Evolutionary conservation across 352 stramenopile species (phyloP).

Genomic region (Thalassiosira gravida): DNA sequence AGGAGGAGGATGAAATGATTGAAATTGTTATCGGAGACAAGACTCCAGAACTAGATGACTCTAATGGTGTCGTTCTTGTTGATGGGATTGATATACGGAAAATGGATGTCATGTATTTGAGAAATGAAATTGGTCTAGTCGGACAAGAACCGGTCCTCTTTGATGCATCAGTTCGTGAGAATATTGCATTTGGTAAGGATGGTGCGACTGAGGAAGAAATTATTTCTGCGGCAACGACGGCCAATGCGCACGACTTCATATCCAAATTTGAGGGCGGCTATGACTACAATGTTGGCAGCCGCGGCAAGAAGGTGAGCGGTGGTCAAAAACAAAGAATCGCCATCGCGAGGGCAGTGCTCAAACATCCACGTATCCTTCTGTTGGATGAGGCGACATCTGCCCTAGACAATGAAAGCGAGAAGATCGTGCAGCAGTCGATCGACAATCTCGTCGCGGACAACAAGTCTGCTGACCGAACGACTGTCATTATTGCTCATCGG

Average conservation of each 20-base stretch:
- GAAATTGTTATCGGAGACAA: too few relatives aligned
- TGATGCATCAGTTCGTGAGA: slow-evolving; percentile 95
- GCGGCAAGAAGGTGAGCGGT: slow-evolving; percentile 95
- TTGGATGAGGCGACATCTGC: slow-evolving; percentile 59
- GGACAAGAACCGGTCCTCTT: slow-evolving; percentile 94
- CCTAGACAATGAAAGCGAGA: slow-evolving; percentile 95
- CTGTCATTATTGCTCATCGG: slow-evolving; percentile 97
- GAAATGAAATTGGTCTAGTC: slow-evolving; percentile 93
- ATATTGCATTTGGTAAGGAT: slow-evolving; percentile 93
- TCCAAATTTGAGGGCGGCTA: slow-evolving; percentile 91
- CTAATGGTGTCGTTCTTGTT: slow-evolving; percentile 87
- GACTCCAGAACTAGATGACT: too few relatives aligned
- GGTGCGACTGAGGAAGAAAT: slow-evolving; percentile 91
- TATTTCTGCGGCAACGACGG: slow-evolving; percentile 90
- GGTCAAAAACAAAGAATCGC: slow-evolving; percentile 95
- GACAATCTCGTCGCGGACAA: slow-evolving; percentile 85
- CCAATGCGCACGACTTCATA: slow-evolving; percentile 96
- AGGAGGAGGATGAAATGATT: too few relatives aligned
- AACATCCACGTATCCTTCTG: slow-evolving; percentile 83
- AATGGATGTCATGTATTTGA: slow-evolving; percentile 92
- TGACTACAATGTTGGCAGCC: slow-evolving; percentile 96
- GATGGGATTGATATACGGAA: slow-evolving; percentile 91
- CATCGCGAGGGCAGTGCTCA: slow-evolving; percentile 94
- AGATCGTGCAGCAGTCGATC: slow-evolving; percentile 94
- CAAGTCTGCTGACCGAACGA: slow-evolving; percentile 87